These are phyloP conservation scores for Closterium sp. DNA, from an alignment of 139 green algal genomes.

Conservation along the genomic window DNA sequence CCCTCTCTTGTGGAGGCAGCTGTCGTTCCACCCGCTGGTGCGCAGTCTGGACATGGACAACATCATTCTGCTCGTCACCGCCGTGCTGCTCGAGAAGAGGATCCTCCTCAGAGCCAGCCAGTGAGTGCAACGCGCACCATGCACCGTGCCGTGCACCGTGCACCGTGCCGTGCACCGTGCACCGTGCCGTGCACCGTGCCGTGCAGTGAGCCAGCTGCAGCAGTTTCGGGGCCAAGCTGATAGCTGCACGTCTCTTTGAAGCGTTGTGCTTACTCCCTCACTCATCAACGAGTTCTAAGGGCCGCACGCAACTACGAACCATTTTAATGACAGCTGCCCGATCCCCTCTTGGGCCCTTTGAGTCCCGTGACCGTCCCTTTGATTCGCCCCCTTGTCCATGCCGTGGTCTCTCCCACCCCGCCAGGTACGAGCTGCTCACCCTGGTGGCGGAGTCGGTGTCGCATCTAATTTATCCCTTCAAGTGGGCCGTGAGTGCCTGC, in stretches of 20 bases:
- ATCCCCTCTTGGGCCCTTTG: no score
- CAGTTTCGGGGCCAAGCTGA: no score
- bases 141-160: not conserved
- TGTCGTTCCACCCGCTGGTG: slow-evolving; percentile 44
- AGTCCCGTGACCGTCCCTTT: no score
- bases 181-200: not conserved
- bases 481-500: slow-evolving; percentile 16
- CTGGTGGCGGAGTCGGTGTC: slow-evolving; percentile 37
- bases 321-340: no score
- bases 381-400: no score
- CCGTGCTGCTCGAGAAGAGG: slow-evolving; percentile 40
- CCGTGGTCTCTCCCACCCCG: not conserved
- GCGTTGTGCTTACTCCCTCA: no score
- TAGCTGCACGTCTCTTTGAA: no score
- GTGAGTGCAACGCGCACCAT: not conserved
- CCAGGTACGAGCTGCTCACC: slow-evolving; percentile 47
- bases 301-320: no score
- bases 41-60: slow-evolving; percentile 45
- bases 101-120: slow-evolving; percentile 31
- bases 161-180: not conserved
- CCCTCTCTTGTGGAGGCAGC: not conserved
- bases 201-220: no score
- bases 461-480: slow-evolving; percentile 39
- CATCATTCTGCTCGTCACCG: slow-evolving; percentile 40
- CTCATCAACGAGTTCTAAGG: no score